A percentile compares a stretch with the other conserved stretches of the same genome.
phyloP scores from a whole-genome alignment of 495 filamentous ascomycete genomes.

The Tetracladium marchalianum region DNA sequence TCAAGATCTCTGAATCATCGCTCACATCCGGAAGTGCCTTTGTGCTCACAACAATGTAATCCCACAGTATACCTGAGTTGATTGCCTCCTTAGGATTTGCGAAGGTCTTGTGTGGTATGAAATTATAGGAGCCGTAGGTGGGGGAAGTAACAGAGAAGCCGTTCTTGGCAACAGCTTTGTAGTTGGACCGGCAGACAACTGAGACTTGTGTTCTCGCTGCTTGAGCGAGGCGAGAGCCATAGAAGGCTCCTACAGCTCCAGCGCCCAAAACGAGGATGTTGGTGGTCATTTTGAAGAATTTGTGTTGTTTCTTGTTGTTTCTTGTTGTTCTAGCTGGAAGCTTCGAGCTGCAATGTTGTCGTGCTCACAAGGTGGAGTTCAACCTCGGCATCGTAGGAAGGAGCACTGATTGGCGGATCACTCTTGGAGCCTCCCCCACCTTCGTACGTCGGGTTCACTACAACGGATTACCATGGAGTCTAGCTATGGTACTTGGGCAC shows the following conservation, averaged over 20 bases:
- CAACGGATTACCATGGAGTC: no score
- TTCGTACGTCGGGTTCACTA: no score
- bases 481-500: no score
- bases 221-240: constrained; percentile 26
- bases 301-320: no score
- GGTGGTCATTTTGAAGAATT: constrained; percentile 4
- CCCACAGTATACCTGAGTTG: constrained; percentile 29
- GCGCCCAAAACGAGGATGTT: constrained; percentile 29
- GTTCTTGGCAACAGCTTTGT: constrained; percentile 16
- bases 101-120: constrained; percentile 24
- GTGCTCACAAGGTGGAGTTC: no score
- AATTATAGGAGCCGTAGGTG: constrained; percentile 29
- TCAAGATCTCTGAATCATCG: constrained; percentile 30
- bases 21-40: constrained; percentile 38
- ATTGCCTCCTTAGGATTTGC: constrained; percentile 28
- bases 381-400: no score
- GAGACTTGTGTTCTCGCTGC: constrained; percentile 22
- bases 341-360: no score
- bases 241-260: constrained; percentile 31
- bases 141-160: constrained; percentile 25
- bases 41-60: constrained; percentile 43
- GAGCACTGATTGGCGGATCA: no score
- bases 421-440: no score
- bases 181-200: constrained; percentile 29
- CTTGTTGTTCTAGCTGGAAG: no score